phyloP scores from a whole-genome alignment of 2,329 filamentous ascomycete genomes.

The Pseudogymnoascus sp. region DNA sequence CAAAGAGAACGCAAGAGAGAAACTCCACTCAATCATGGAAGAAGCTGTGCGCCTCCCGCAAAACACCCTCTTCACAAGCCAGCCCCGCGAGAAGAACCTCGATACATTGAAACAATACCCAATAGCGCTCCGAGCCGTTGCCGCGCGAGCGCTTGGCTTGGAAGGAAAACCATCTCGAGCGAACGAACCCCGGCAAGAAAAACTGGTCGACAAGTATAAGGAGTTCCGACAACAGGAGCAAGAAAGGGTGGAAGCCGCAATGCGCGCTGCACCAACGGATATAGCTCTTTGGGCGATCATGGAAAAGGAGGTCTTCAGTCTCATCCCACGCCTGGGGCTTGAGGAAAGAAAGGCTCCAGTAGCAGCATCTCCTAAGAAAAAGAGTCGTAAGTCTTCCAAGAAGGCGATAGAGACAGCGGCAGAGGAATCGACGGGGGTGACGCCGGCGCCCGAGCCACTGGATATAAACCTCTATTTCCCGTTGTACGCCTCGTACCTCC shows the following conservation, averaged over 20 bases:
- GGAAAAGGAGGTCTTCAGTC: conserved; percentile 57
- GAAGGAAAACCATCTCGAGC: conserved; percentile 11
- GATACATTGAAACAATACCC: conserved; percentile 24
- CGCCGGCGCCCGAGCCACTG: background rate
- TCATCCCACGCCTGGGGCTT: conserved; percentile 50
- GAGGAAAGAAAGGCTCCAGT: conserved; percentile 21
- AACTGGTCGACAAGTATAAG: background rate
- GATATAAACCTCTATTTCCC: conserved; percentile 47
- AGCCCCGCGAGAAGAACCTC: background rate
- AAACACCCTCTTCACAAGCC: conserved; percentile 6
- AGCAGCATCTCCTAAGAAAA: conserved; percentile 10
- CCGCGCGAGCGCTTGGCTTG: conserved; percentile 26
- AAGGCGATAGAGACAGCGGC: background rate
- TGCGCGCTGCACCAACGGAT: conserved; percentile 52
- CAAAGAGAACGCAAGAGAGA: conserved; percentile 14
- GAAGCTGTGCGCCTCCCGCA: background rate
- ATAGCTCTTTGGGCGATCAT: conserved; percentile 59
- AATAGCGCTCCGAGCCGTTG: conserved; percentile 23
- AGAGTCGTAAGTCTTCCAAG: background rate
- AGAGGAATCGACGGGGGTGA: conserved; percentile 12
- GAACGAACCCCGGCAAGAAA: conserved; percentile 5
- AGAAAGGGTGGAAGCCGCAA: conserved; percentile 42
- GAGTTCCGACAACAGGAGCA: conserved; percentile 37
- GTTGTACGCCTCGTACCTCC: conserved; percentile 55
- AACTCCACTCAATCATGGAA: conserved; percentile 9